A percentile compares a stretch with the other conserved stretches of the same genome.
Conservation (phyloP, 2,329 filamentous ascomycete genomes). For the Chaetoscypha palmicola region DNA sequence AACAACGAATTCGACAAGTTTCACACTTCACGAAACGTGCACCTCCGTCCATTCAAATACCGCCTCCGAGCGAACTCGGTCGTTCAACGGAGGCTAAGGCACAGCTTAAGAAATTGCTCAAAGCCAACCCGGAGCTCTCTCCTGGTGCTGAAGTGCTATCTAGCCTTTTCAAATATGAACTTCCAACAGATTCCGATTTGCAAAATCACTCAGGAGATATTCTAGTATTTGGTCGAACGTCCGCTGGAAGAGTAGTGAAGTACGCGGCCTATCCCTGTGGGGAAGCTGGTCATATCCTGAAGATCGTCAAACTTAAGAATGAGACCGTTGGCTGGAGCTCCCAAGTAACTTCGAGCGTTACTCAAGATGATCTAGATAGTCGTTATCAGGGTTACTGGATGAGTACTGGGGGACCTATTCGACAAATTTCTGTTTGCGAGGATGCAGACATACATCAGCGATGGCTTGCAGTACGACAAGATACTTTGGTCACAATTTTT, state of each 20-base stretch:
- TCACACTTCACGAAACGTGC: slow-evolving; percentile 22
- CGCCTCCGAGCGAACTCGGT: slow-evolving; percentile 7
- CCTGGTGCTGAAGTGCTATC: slow-evolving; percentile 16
- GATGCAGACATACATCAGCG: slow-evolving; percentile 31
- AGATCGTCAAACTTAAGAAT: slow-evolving; percentile 22
- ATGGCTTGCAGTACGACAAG: slow-evolving; percentile 41
- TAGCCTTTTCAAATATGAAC: slow-evolving; percentile 2
- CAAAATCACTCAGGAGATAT: slow-evolving; percentile 14
- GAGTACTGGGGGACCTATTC: slow-evolving; percentile 36
- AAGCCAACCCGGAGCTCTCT: slow-evolving; percentile 22
- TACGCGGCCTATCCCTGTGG: slow-evolving; percentile 28
- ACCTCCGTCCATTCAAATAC: slow-evolving; percentile 18
- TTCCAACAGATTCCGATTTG: slow-evolving; percentile 4
- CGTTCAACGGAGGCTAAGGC: slow-evolving; percentile 8
- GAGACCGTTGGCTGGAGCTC: slow-evolving; percentile 27
- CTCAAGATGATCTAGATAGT: slow-evolving; percentile 15
- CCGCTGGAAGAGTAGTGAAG: slow-evolving; percentile 15
- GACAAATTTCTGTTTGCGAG: slow-evolving; percentile 40
- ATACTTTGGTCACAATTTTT: slow-evolving; percentile 37
- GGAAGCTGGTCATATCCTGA: slow-evolving; percentile 27
- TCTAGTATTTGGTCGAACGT: slow-evolving; percentile 21
- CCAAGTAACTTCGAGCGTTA: slow-evolving; percentile 17
- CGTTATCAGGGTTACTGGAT: slow-evolving; percentile 27
- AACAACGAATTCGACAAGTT: slow-evolving; percentile 22
- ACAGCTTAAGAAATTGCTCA: slow-evolving; percentile 23